Evolutionary conservation across 2,329 filamentous ascomycete genomes (phyloP).

Genomic region (Fusarium haematococcum): DNA sequence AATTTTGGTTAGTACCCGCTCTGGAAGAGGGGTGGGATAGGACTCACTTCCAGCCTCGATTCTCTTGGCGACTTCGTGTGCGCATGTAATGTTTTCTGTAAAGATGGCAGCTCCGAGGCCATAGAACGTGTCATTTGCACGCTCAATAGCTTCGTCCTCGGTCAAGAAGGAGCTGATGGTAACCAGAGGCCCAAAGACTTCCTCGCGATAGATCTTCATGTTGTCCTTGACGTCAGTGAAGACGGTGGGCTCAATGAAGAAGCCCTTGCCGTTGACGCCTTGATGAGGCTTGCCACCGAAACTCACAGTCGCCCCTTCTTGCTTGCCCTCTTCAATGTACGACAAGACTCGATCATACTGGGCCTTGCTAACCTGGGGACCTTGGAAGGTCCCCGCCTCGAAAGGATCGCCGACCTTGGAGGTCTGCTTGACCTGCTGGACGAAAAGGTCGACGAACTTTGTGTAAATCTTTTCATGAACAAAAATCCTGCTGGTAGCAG

Average conservation of each 20-base stretch:
- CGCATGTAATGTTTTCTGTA: not conserved
- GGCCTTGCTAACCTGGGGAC: constrained; percentile 75
- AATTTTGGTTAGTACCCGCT: not conserved
- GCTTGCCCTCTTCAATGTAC: constrained; percentile 76
- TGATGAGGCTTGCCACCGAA: not conserved
- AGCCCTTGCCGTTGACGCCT: constrained; percentile 37
- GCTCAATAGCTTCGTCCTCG: constrained; percentile 47
- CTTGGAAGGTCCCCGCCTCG: constrained; percentile 74
- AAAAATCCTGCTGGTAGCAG: constrained; percentile 72
- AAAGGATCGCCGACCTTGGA: constrained; percentile 64
- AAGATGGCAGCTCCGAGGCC: not conserved
- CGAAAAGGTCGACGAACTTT: not conserved
- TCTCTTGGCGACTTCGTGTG: not conserved
- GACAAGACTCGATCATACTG: constrained; percentile 77
- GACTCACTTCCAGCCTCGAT: not conserved
- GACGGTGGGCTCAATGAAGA: constrained; percentile 57
- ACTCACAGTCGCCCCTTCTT: constrained; percentile 61
- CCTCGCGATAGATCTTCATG: constrained; percentile 58
- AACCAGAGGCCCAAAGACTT: constrained; percentile 58
- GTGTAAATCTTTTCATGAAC: constrained; percentile 62
- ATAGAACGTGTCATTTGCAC: not conserved
- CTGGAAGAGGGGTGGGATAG: not conserved
- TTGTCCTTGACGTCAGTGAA: constrained; percentile 53
- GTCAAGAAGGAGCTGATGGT: constrained; percentile 54
- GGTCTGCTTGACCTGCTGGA: not conserved